Evolutionary conservation across 108 stramenopile species (phyloP), one percentile per base, ranked within the genome.

Genomic region (Pseudonitzschia multiseries): DNA sequence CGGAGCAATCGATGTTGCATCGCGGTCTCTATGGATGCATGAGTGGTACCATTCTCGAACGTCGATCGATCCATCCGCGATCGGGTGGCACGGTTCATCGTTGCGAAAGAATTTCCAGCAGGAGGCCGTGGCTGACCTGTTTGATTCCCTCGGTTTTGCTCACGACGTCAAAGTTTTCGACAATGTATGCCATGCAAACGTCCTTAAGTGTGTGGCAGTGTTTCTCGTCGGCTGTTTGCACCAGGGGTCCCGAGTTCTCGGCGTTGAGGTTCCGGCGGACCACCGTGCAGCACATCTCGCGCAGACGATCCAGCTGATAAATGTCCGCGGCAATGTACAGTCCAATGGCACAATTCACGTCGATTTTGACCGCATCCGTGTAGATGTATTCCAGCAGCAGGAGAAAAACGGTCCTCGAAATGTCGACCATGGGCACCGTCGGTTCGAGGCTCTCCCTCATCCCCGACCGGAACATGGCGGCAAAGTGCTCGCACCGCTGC

Each of bases 91-190:
- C 6, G 52, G 4, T 28, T 67, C 80, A 88, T 69, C 93, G 68
- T 60, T 81, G 74, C 0, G 90, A 77, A 46, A 97, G 74, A 52
- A 98, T 95, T 80, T 98, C 97, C 64, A 96, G 76, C 20, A 98
- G 81, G 46, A 97, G 80, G 9, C 87, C 82, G 72, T 96, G 94
- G 76, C 96, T 97, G 40, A 92, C 93, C 36, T 87, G 74, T 65
- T 94, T 95, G 80, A 99, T 96, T 32, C 96, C 97, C 43, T 94
- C 93, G 24, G 93, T 93, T 78, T 96, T 96, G 62, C 94, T 93
- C 21, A 99, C 91, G 44, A 83, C 81, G 78, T 99, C 98, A 84
- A 99, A 99, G 61, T 99, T 94, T 14, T 83, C 87, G 0, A 97
- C 87, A 64, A 97, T 89, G 73, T 92, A 97, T 21, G 84, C 82